Evolutionary conservation across 140 eudicot species (phyloP).

Genomic region (Erigeron philadelphicus): DNA sequence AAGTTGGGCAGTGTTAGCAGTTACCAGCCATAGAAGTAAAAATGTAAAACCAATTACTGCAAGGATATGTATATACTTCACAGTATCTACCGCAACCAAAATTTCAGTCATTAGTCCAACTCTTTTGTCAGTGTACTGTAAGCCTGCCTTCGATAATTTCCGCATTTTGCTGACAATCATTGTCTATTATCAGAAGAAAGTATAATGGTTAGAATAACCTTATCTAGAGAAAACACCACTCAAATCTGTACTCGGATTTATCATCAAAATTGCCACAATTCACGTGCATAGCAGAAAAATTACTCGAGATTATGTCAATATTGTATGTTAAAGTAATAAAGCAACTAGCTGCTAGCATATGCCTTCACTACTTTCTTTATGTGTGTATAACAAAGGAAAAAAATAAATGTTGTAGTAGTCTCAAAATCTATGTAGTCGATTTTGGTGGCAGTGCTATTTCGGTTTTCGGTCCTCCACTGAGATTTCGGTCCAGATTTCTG

Average conservation of each 20-base stretch:
- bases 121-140: conserved; percentile 92
- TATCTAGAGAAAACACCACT: conserved; percentile 3
- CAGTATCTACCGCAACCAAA: conserved; percentile 90
- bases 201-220: conserved; percentile 19
- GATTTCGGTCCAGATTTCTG: no score
- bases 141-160: conserved; percentile 78
- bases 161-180: conserved; percentile 75
- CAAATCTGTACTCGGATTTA: conserved; percentile 4
- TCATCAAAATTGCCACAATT: conserved; percentile 8
- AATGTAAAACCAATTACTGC: background rate
- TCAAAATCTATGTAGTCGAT: background rate
- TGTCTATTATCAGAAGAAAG: conserved; percentile 47
- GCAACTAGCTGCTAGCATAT: background rate
- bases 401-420: background rate
- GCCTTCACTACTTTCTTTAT: background rate
- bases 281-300: no score
- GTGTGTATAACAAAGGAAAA: background rate
- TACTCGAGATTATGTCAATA: background rate
- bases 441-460: no score
- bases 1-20: conserved; percentile 16
- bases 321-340: background rate
- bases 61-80: conserved; percentile 47
- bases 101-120: conserved; percentile 91
- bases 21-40: background rate
- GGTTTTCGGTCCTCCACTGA: no score